Evolutionary conservation across 2,329 filamentous ascomycete species (phyloP).

Genomic region (Fusarium transvaalense): DNA sequence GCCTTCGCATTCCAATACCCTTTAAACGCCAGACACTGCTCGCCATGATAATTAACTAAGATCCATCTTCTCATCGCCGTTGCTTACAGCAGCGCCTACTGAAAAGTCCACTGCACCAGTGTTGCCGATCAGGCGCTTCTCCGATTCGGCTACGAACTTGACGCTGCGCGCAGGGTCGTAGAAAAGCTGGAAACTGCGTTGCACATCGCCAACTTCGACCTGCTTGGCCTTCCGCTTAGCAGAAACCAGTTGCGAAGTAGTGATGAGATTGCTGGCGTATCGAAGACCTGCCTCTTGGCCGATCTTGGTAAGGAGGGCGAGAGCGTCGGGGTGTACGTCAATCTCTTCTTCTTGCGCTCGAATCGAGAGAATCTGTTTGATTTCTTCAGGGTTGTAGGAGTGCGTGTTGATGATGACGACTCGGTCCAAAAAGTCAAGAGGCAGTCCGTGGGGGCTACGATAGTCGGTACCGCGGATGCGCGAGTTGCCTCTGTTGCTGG

Average conservation of each 20-base stretch:
- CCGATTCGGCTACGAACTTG: constrained; percentile 89
- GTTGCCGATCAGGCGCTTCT: constrained; percentile 93
- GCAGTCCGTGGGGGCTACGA: constrained; percentile 90
- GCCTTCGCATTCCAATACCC: constrained; percentile 40
- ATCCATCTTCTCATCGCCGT: constrained; percentile 63
- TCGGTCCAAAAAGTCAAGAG: constrained; percentile 94
- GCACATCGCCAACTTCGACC: constrained; percentile 87
- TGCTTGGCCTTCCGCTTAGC: constrained; percentile 88
- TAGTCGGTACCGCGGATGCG: constrained; percentile 95
- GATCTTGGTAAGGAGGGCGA: constrained; percentile 95
- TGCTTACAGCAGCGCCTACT: constrained; percentile 47
- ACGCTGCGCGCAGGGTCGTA: constrained; percentile 90
- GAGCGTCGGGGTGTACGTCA: constrained; percentile 87
- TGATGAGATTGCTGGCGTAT: constrained; percentile 98
- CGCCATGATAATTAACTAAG: constrained; percentile 54
- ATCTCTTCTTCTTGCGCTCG: constrained; percentile 96
- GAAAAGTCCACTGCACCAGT: constrained; percentile 82
- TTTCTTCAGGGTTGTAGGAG: constrained; percentile 83
- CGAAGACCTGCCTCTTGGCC: constrained; percentile 90
- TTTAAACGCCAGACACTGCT: constrained; percentile 51
- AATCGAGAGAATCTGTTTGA: constrained; percentile 92
- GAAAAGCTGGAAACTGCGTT: constrained; percentile 93
- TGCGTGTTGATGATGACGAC: constrained; percentile 97
- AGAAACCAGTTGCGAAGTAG: constrained; percentile 87
- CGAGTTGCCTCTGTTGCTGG: constrained; percentile 92